Evolutionary conservation across 2,329 filamentous ascomycete species (phyloP).

Genomic region (Fusarium drepaniforme): DNA sequence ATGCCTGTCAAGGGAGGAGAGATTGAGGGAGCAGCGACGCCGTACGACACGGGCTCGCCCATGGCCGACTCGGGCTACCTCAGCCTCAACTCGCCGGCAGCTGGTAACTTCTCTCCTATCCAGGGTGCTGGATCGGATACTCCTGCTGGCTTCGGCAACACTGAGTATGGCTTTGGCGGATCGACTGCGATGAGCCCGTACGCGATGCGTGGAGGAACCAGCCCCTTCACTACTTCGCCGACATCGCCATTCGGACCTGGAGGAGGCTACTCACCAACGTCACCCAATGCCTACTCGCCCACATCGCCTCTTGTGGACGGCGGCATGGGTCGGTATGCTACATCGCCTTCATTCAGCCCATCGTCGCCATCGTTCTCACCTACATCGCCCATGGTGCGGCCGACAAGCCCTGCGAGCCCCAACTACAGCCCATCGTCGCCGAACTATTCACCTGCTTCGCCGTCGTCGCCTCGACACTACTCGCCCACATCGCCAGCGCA

Average conservation of each 20-base stretch:
- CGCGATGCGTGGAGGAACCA: constrained; percentile 71
- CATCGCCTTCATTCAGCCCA: constrained; percentile 73
- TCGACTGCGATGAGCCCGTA: constrained; percentile 74
- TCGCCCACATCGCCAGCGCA: constrained; percentile 78
- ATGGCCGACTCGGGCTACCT: constrained; percentile 78
- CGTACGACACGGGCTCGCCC: constrained; percentile 90
- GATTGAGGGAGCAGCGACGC: constrained; percentile 88
- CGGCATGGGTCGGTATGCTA: constrained; percentile 64
- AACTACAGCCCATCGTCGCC: constrained; percentile 76
- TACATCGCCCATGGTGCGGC: constrained; percentile 69
- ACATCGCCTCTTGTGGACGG: constrained; percentile 76
- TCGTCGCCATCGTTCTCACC: constrained; percentile 74
- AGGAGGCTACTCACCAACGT: constrained; percentile 80
- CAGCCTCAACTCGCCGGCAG: constrained; percentile 72
- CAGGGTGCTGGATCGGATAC: constrained; percentile 79
- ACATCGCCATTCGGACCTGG: constrained; percentile 71
- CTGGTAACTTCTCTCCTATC: constrained; percentile 81
- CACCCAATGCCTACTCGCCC: constrained; percentile 81
- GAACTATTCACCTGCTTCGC: constrained; percentile 73
- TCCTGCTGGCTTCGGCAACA: constrained; percentile 71
- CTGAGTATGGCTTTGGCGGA: constrained; percentile 67
- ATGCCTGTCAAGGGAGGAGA: constrained; percentile 82
- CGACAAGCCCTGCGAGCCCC: constrained; percentile 67
- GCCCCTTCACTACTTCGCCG: constrained; percentile 81
- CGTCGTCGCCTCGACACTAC: constrained; percentile 68